Conservation (phyloP, 192 early-diverging fungal species). For the Pilaira anomala region DNA sequence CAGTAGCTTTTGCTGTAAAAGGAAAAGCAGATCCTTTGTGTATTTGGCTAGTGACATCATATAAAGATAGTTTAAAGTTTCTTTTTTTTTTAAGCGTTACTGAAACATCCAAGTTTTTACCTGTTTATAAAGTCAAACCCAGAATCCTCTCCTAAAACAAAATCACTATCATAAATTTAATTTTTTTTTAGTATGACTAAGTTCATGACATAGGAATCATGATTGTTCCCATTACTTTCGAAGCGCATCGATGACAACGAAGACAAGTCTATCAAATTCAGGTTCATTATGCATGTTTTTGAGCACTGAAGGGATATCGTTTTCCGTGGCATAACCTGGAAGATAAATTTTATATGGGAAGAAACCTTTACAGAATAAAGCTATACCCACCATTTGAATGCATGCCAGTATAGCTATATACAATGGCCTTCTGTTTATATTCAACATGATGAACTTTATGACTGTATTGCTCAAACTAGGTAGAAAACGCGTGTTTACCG, state of each 20-base stretch:
- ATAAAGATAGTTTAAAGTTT: background rate
- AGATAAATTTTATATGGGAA: constrained; percentile 76
- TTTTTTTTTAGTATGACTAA: too few relatives aligned
- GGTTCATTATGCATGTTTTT: constrained; percentile 19
- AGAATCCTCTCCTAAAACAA: constrained; percentile 65
- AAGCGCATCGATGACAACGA: constrained; percentile 74
- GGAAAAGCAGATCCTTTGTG: constrained; percentile 42
- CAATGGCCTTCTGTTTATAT: constrained; percentile 1
- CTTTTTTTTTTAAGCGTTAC: background rate
- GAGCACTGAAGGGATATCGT: constrained; percentile 32
- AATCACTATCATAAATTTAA: constrained; percentile 47
- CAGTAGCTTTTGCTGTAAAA: constrained; percentile 52
- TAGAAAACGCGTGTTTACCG: background rate
- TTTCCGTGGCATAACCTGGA: constrained; percentile 53
- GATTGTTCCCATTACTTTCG: constrained; percentile 45
- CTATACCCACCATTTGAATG: constrained; percentile 60
- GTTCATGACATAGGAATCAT: too few relatives aligned
- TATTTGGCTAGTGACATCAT: constrained; percentile 44
- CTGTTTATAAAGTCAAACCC: constrained; percentile 60
- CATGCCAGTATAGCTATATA: constrained; percentile 15
- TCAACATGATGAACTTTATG: background rate
- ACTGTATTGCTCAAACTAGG: too few relatives aligned
- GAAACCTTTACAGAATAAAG: constrained; percentile 68
- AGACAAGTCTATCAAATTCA: constrained; percentile 55
- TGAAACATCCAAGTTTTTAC: constrained; percentile 23